Percentiles rank a stretch among this genome's conserved stretches.
Conservation (phyloP, 371 early-diverging fungal genomes). For the Mortierella sp. region DNA sequence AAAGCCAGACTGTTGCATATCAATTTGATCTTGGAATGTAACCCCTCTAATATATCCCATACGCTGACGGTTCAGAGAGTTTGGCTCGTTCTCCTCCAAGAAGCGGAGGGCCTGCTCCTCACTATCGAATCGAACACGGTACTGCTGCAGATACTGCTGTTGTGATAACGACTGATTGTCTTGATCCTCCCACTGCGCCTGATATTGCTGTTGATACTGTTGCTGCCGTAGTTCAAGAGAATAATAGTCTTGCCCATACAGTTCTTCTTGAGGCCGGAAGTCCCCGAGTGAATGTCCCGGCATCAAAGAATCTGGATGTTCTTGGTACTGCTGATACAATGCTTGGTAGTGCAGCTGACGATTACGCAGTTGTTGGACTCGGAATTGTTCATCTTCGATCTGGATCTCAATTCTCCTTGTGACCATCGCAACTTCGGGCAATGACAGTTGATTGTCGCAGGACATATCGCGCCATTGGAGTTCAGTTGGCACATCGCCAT, state of each 20-base stretch:
- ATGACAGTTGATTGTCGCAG: constrained; percentile 4
- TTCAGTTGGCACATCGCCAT: constrained; percentile 8
- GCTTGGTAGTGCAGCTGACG: not conserved
- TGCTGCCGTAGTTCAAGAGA: not conserved
- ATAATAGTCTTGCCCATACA: constrained; percentile 1
- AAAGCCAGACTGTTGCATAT: not conserved
- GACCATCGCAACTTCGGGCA: constrained; percentile 11
- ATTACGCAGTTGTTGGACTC: not conserved
- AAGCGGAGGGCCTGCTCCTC: not conserved
- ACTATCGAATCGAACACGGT: not conserved
- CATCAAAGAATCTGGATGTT: not conserved
- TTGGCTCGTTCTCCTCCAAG: not conserved
- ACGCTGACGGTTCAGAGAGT: not conserved
- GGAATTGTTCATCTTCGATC: not conserved
- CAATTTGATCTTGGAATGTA: not conserved
- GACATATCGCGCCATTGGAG: constrained; percentile 32
- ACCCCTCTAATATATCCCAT: not conserved
- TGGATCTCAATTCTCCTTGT: not conserved
- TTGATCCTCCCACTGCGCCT: not conserved
- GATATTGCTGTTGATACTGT: not conserved
- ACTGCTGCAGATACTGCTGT: not conserved
- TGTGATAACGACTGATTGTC: not conserved
- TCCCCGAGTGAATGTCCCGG: not conserved
- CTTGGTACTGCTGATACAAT: not conserved
- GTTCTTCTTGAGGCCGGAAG: not conserved